Percentiles rank a stretch among this genome's conserved stretches.
Evolutionary conservation across 169 alveolate genomes (phyloP).

Genomic region (Cryptosporidium ubiquitum): DNA sequence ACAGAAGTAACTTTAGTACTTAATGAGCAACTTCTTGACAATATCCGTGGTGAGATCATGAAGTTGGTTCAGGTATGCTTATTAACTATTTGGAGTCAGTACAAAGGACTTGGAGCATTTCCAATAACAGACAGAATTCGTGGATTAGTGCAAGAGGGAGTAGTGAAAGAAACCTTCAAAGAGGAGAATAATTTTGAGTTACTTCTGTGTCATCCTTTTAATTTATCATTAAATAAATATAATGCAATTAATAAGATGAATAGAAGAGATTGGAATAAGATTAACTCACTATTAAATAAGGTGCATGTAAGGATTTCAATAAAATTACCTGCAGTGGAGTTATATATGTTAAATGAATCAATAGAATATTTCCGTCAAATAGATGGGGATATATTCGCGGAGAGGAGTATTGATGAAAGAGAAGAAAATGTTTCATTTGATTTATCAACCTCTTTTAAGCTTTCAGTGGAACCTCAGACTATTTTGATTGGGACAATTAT

Average conservation of each 20-base stretch:
- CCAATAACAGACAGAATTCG: slow-evolving; percentile 20
- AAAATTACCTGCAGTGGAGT: slow-evolving; percentile 33
- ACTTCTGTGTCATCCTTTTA: slow-evolving; percentile 60
- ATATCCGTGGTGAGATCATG: slow-evolving; percentile 44
- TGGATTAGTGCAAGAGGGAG: background rate
- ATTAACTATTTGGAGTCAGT: slow-evolving; percentile 64
- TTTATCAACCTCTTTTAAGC: slow-evolving; percentile 43
- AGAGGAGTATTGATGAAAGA: background rate
- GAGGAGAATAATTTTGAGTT: slow-evolving; percentile 37
- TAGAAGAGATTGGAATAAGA: slow-evolving; percentile 11
- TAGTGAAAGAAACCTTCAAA: background rate
- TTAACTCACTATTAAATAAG: slow-evolving; percentile 37
- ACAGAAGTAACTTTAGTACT: slow-evolving; percentile 1
- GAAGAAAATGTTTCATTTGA: slow-evolving; percentile 21
- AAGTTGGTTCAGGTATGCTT: slow-evolving; percentile 53
- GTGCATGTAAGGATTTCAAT: slow-evolving; percentile 53
- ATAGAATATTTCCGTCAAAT: slow-evolving; percentile 33
- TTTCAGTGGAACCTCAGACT: slow-evolving; percentile 50
- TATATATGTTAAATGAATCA: slow-evolving; percentile 54
- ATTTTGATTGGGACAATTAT: slow-evolving; percentile 52
- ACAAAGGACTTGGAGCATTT: slow-evolving; percentile 68
- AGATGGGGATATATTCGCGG: background rate
- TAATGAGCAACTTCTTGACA: slow-evolving; percentile 58
- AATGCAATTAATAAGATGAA: slow-evolving; percentile 5
- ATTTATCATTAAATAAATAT: slow-evolving; percentile 26